Base-by-base conservation (phyloP, 352 stramenopile species). In the Phytopythium chamaehyphon region DNA sequence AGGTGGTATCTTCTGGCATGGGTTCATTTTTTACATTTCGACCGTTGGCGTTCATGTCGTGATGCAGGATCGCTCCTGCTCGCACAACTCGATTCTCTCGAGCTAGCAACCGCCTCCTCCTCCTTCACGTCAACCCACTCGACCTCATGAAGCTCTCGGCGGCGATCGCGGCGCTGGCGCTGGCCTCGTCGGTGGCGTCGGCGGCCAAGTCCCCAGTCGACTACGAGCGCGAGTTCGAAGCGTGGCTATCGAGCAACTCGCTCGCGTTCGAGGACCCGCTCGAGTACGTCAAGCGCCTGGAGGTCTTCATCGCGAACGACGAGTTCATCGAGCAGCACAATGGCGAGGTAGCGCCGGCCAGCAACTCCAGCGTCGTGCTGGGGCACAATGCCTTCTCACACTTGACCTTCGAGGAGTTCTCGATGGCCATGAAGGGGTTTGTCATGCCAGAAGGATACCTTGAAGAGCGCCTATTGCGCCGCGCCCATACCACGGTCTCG, bases 321-420 rank as follows among this genome's bases (percentile, higher is more conserved):
- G 69, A 94, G 51, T 98, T 96, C 62, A 88, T 91, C 47, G 9
- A 63, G 19, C 88, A 95, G 66, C 75, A 93, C 64, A 97, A 96
- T 53, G 67, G 15, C 6, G 28, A 35, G 7, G 46, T 51, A 18
- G 19, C 31, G 18, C 26, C 33, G 1, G 5, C 11, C 6, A 23
- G 33, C 31, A 22, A 35, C 46, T 33, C 28, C 5, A 43, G 11
- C 31, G 46, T 52, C 46, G 33, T 43, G 33, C 55, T 74, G 33
- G 65, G 56, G 26, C 68, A 74, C 59, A 77, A 79, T 37, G 55
- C 54, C 49, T 72, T 62, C 67, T 98, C 93, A 7, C 89, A 99
- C 68, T 70, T 99, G 76, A 96, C 91, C 16, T 83, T 88, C 48
- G 88, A 96, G 31, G 96, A 99, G 75, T 99, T 99, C 69, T 83